Evolutionary conservation across 805 yeast genomes (phyloP).

Genomic region (Candida yuanshanica): DNA sequence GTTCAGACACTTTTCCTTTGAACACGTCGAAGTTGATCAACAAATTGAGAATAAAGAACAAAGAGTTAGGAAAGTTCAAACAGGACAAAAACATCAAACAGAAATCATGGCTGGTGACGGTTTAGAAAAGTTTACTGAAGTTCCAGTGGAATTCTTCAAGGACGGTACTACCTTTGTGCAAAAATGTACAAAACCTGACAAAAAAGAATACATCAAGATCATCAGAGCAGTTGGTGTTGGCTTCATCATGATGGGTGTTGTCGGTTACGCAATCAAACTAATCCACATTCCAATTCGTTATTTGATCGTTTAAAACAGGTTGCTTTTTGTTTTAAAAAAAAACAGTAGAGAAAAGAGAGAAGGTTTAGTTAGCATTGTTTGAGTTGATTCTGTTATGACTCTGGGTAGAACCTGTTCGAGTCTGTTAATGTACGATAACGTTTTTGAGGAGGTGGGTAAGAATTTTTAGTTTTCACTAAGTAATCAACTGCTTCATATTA

Average conservation of each 20-base stretch:
- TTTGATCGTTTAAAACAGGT: constrained; percentile 66
- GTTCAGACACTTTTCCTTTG: not conserved
- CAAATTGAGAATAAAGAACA: too few species aligned
- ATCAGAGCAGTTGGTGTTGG: constrained; percentile 96
- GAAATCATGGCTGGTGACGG: constrained; percentile 43
- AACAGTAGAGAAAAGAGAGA: not conserved
- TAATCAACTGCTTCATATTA: too few species aligned
- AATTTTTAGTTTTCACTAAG: not conserved
- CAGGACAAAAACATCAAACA: too few species aligned
- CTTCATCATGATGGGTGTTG: constrained; percentile 94
- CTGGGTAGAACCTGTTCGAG: not conserved
- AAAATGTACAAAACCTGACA: constrained; percentile 90
- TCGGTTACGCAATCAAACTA: constrained; percentile 92
- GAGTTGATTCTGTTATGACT: not conserved
- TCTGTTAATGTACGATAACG: constrained; percentile 2
- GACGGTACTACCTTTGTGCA: constrained; percentile 86
- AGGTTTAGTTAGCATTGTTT: not conserved
- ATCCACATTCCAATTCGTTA: constrained; percentile 95
- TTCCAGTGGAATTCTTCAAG: constrained; percentile 85
- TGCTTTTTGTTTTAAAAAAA: not conserved
- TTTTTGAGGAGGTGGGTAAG: not conserved
- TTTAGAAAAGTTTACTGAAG: constrained; percentile 73
- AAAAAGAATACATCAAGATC: constrained; percentile 81
- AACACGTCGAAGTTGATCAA: too few species aligned
- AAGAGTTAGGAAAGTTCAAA: too few species aligned